These are phyloP conservation scores for Trapa bicornis DNA, from an alignment of 345 rosid species.

Conservation along the genomic window DNA sequence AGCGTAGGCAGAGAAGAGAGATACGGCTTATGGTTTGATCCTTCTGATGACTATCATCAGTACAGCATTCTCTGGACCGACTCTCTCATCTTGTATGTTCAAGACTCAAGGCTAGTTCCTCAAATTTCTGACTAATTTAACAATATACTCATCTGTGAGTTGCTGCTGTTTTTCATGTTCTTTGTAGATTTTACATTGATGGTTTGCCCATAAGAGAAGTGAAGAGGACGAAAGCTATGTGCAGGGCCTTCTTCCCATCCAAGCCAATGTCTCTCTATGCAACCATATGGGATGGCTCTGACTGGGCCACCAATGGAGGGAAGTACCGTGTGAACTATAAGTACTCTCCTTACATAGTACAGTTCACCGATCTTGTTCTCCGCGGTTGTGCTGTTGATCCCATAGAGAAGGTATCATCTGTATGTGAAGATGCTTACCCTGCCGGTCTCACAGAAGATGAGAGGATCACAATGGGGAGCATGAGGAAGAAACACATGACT, in stretches of 20 bases:
- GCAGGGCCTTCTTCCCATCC: slow-evolving; percentile 79
- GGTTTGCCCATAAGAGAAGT: slow-evolving; percentile 70
- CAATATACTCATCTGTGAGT: neutral
- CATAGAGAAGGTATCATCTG: slow-evolving; percentile 30
- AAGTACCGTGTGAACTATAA: slow-evolving; percentile 88
- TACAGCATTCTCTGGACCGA: slow-evolving; percentile 90
- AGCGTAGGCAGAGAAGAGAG: slow-evolving; percentile 85
- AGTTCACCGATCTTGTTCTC: slow-evolving; percentile 58
- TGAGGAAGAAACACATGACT: slow-evolving; percentile 69
- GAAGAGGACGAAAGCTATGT: slow-evolving; percentile 56
- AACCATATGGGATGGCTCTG: slow-evolving; percentile 97
- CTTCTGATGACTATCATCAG: slow-evolving; percentile 82
- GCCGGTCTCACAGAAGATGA: slow-evolving; percentile 23
- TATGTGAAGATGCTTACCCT: slow-evolving; percentile 35
- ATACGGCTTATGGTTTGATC: slow-evolving; percentile 91
- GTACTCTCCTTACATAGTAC: slow-evolving; percentile 59
- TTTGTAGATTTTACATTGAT: slow-evolving; percentile 72
- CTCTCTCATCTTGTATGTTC: slow-evolving; percentile 66
- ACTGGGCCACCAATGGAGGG: slow-evolving; percentile 97
- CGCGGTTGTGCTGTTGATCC: slow-evolving; percentile 93
- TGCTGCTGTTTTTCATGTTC: neutral
- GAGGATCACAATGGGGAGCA: slow-evolving; percentile 45
- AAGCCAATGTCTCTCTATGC: slow-evolving; percentile 97
- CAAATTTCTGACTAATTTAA: too few relatives aligned
- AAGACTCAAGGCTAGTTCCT: neutral